phyloP scores from a whole-genome alignment of 2,329 filamentous ascomycete species.

The Lecanoromycetidae sp. region DNA sequence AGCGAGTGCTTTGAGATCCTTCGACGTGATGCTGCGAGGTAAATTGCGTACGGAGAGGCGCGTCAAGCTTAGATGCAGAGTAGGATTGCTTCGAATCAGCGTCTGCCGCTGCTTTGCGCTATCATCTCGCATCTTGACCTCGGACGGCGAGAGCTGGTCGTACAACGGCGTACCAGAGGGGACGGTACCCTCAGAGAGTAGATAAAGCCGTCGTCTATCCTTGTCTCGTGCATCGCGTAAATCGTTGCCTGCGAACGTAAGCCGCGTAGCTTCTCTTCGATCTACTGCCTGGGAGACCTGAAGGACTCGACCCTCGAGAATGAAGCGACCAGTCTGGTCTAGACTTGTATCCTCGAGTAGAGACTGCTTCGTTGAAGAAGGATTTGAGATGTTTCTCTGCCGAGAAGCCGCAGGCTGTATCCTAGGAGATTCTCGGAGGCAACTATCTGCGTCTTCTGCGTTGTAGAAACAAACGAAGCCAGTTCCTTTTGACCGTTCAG shows the following conservation, averaged over 20 bases:
- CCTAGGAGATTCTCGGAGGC: slow-evolving; percentile 56
- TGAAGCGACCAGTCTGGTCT: slow-evolving; percentile 76
- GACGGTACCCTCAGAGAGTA: slow-evolving; percentile 78
- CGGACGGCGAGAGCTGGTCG: slow-evolving; percentile 60
- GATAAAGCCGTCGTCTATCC: slow-evolving; percentile 81
- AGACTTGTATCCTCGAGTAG: slow-evolving; percentile 75
- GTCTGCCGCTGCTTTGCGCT: slow-evolving; percentile 79
- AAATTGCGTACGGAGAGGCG: slow-evolving; percentile 86
- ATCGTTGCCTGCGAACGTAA: slow-evolving; percentile 56
- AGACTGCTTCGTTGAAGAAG: slow-evolving; percentile 50
- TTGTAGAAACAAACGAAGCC: slow-evolving; percentile 91
- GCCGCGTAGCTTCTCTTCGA: slow-evolving; percentile 62
- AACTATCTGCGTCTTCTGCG: slow-evolving; percentile 59
- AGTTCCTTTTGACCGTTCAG: slow-evolving; percentile 78
- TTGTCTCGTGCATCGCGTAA: slow-evolving; percentile 57
- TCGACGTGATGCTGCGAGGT: slow-evolving; percentile 68
- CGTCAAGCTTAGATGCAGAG: slow-evolving; percentile 75
- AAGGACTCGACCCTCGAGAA: slow-evolving; percentile 76
- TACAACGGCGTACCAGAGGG: slow-evolving; percentile 65
- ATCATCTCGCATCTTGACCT: slow-evolving; percentile 77
- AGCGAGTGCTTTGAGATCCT: slow-evolving; percentile 81
- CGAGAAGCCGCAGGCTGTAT: slow-evolving; percentile 33
- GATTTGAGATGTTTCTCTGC: slow-evolving; percentile 25
- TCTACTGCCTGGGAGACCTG: slow-evolving; percentile 76
- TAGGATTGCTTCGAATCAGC: slow-evolving; percentile 82